phyloP scores from a whole-genome alignment of 352 stramenopile genomes.

The Phytophthora niederhauseri region DNA sequence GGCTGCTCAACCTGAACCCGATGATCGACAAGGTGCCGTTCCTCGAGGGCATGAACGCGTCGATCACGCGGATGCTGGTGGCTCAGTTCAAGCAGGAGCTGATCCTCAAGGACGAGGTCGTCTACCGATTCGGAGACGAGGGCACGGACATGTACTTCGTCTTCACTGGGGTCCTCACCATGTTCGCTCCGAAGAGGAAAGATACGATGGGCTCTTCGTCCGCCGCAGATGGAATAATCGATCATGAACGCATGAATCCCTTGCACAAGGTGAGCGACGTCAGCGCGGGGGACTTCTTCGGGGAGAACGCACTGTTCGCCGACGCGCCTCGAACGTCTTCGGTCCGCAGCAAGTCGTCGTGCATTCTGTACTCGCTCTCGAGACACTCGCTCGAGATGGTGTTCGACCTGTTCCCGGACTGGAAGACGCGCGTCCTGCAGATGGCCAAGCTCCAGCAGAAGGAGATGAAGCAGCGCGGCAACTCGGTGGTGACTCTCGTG shows the following conservation, averaged over 20 bases:
- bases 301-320: conserved; percentile 53
- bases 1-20: conserved; percentile 46
- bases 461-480: conserved; percentile 19
- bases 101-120: conserved; percentile 45
- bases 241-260: background rate
- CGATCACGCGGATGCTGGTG: conserved; percentile 53
- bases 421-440: conserved; percentile 54
- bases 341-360: conserved; percentile 52
- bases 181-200: conserved; percentile 17
- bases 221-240: background rate
- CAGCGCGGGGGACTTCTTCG: conserved; percentile 52
- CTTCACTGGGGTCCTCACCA: conserved; percentile 44
- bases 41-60: conserved; percentile 38
- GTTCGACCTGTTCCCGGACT: conserved; percentile 58
- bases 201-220: background rate
- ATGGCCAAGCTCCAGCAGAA: conserved; percentile 49
- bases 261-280: conserved; percentile 50
- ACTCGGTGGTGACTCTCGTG: background rate
- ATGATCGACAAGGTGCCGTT: conserved; percentile 62
- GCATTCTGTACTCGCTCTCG: conserved; percentile 55
- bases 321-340: conserved; percentile 42
- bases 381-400: conserved; percentile 50
- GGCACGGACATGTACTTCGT: conserved; percentile 66
- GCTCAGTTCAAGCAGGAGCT: conserved; percentile 46
- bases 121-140: conserved; percentile 42